Conservation (phyloP, 2,329 filamentous ascomycete species). For the Hirsutella rhossiliensis region DNA sequence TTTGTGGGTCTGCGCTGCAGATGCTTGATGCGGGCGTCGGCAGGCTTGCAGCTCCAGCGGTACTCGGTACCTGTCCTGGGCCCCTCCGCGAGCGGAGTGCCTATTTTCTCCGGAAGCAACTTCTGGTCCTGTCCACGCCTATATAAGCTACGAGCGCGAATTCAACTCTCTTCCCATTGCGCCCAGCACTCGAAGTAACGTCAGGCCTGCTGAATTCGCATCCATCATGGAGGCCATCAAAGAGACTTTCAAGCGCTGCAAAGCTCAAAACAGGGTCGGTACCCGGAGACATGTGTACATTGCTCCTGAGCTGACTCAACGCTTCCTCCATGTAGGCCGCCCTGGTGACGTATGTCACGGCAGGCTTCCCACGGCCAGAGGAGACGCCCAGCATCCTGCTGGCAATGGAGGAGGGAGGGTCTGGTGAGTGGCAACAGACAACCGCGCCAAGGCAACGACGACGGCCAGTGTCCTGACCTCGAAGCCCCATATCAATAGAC, state of each 20-base stretch:
- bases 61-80: not conserved
- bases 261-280: conserved; percentile 45
- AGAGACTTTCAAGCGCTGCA: conserved; percentile 47
- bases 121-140: not conserved
- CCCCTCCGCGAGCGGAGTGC: not conserved
- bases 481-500: conserved; percentile 32
- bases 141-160: not conserved
- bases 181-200: not conserved
- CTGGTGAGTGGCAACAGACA: conserved; percentile 43
- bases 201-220: not conserved
- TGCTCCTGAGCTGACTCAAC: not conserved
- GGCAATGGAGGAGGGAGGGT: conserved; percentile 83
- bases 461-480: not conserved
- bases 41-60: not conserved
- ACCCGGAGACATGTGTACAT: not conserved
- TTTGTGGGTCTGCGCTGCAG: not conserved
- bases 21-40: not conserved
- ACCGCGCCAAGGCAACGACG: too few relatives aligned
- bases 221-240: conserved; percentile 42
- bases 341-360: conserved; percentile 91
- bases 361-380: conserved; percentile 75
- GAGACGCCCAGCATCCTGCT: conserved; percentile 76
- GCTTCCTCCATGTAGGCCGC: conserved; percentile 45
- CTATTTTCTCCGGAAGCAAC: not conserved
- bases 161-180: not conserved